phyloP scores from a whole-genome alignment of 1,284 basidiomycete species.

The Ganoderma leucocontextum region DNA sequence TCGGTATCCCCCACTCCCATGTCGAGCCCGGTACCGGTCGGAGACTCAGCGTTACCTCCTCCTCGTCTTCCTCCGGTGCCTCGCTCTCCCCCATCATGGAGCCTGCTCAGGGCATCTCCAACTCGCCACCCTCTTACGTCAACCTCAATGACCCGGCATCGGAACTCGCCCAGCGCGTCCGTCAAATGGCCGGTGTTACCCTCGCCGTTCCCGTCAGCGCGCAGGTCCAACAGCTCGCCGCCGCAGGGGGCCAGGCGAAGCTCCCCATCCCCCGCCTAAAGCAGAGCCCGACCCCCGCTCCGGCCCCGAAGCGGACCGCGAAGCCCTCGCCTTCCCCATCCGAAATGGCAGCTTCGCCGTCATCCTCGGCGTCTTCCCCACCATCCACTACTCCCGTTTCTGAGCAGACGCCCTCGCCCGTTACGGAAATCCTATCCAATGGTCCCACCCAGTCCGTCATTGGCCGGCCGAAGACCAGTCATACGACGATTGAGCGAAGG shows the following conservation, averaged over 20 bases:
- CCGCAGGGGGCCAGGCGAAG: constrained; percentile 43
- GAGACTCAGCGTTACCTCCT: constrained; percentile 54
- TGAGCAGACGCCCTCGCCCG: constrained; percentile 34
- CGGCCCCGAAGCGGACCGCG: constrained; percentile 32
- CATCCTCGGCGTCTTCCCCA: constrained; percentile 44
- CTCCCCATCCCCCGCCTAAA: constrained; percentile 46
- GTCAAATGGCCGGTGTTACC: constrained; percentile 67
- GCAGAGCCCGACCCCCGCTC: constrained; percentile 34
- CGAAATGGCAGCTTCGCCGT: constrained; percentile 29
- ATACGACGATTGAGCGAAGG: constrained; percentile 91
- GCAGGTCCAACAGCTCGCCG: constrained; percentile 43
- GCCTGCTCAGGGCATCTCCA: constrained; percentile 32
- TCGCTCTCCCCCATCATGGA: constrained; percentile 59
- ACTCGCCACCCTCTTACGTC: constrained; percentile 38
- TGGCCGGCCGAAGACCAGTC: constrained; percentile 81
- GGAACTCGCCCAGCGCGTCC: constrained; percentile 64
- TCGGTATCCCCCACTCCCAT: constrained; percentile 27
- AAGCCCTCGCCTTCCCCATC: constrained; percentile 39
- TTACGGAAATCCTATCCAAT: constrained; percentile 29
- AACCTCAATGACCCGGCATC: constrained; percentile 51
- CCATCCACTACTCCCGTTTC: constrained; percentile 41
- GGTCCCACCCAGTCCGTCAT: constrained; percentile 39
- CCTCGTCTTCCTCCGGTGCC: constrained; percentile 58
- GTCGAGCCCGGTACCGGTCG: constrained; percentile 38
- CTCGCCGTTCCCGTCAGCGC: constrained; percentile 61